phyloP scores from a whole-genome alignment of 495 filamentous ascomycete genomes.

The Bacidia rubella region DNA sequence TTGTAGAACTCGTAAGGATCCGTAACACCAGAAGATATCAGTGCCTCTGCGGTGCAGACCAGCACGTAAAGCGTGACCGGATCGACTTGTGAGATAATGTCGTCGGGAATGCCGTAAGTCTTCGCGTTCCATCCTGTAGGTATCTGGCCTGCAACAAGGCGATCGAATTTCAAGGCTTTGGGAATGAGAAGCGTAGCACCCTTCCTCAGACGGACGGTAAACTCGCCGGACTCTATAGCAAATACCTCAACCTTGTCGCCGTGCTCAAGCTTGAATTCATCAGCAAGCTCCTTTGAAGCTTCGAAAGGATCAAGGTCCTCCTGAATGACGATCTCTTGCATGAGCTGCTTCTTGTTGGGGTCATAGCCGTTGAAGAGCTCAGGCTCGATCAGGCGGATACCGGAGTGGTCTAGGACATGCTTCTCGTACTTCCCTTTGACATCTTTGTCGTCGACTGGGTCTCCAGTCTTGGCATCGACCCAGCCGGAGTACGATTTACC shows the following conservation, averaged over 20 bases:
- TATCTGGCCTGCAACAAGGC: conserved; percentile 90
- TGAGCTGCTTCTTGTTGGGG: conserved; percentile 92
- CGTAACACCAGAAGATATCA: conserved; percentile 90
- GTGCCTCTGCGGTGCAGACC: conserved; percentile 79
- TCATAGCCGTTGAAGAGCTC: conserved; percentile 97
- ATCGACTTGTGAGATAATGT: conserved; percentile 96
- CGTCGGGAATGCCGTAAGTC: conserved; percentile 88
- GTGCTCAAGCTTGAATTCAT: conserved; percentile 94
- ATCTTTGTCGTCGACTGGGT: conserved; percentile 96
- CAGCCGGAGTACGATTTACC: conserved; percentile 93
- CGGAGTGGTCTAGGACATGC: conserved; percentile 87
- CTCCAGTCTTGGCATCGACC: conserved; percentile 87
- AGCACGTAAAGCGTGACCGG: conserved; percentile 91
- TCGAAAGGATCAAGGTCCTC: conserved; percentile 96
- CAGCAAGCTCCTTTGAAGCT: conserved; percentile 88
- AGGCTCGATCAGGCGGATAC: conserved; percentile 94
- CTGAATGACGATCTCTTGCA: conserved; percentile 93
- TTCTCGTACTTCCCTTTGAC: conserved; percentile 95
- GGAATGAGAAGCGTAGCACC: conserved; percentile 87
- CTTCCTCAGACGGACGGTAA: conserved; percentile 84
- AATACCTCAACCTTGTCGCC: conserved; percentile 96
- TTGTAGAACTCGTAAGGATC: conserved; percentile 99
- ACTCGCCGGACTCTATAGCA: conserved; percentile 91
- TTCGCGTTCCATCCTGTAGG: conserved; percentile 95
- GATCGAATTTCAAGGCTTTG: conserved; percentile 93